A percentile compares a stretch with the other conserved stretches of the same genome.
Evolutionary conservation across 495 filamentous ascomycete genomes (phyloP).

Genomic region (Penicillium silybi): DNA sequence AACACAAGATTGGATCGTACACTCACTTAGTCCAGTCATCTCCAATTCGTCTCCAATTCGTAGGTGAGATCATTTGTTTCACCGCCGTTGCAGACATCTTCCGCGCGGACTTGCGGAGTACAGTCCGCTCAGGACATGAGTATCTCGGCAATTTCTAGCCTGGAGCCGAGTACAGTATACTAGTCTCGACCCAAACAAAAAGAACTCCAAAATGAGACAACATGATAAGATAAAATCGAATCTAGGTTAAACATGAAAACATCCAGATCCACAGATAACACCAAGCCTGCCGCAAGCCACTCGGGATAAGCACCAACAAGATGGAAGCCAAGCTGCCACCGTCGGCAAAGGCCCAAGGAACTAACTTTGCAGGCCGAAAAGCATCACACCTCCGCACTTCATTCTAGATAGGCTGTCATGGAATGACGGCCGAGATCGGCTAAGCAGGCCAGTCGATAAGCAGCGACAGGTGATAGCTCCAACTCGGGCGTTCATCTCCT

Average conservation of each 20-base stretch:
- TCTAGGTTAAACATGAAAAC: neutral
- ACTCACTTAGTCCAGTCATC: neutral
- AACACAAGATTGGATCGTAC: too few relatives aligned
- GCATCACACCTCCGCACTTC: neutral
- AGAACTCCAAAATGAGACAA: neutral
- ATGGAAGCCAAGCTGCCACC: neutral
- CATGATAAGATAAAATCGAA: neutral
- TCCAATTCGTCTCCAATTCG: too few relatives aligned
- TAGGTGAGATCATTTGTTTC: neutral
- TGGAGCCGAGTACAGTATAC: neutral
- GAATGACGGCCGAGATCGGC: too few relatives aligned
- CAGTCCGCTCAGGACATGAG: neutral
- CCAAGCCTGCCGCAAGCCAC: neutral
- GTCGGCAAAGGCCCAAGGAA: neutral
- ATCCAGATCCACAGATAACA: neutral
- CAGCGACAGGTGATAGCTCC: neutral
- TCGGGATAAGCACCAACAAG: neutral
- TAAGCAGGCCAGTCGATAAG: neutral
- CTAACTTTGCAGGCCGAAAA: slow-evolving; percentile 4
- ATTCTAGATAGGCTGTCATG: too few relatives aligned
- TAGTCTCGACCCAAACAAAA: neutral
- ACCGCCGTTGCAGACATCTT: neutral
- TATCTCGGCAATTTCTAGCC: too few relatives aligned
- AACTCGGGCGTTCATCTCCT: neutral
- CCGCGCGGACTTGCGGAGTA: neutral